Evolutionary conservation across 2,329 filamentous ascomycete genomes (phyloP).

Genomic region (Dothideomycetes sp.): DNA sequence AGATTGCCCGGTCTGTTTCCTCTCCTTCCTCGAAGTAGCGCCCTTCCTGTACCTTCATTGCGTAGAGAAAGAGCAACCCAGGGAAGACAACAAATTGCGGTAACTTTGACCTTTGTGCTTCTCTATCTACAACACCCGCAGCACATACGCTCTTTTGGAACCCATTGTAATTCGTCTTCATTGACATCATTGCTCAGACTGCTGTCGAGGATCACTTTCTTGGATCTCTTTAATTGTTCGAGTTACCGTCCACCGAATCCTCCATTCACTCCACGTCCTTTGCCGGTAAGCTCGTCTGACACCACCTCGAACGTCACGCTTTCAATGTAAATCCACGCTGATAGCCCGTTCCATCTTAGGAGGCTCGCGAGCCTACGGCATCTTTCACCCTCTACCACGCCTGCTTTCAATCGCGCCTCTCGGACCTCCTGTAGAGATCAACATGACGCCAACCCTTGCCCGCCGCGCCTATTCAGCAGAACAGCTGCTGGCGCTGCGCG

Average conservation of each 20-base stretch:
- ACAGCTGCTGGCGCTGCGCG: slow-evolving; percentile 23
- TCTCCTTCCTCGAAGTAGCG: too few relatives aligned
- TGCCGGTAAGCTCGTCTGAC: not conserved
- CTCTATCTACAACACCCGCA: not conserved
- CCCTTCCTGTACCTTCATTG: not conserved
- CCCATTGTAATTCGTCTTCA: not conserved
- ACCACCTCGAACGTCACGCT: too few relatives aligned
- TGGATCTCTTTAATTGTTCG: not conserved
- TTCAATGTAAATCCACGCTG: not conserved
- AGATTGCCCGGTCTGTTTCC: too few relatives aligned
- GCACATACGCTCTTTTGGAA: not conserved
- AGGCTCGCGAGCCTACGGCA: slow-evolving; percentile 2
- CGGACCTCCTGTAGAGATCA: slow-evolving; percentile 1
- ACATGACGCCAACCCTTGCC: slow-evolving; percentile 13
- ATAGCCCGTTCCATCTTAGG: not conserved
- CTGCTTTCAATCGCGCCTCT: slow-evolving; percentile 2
- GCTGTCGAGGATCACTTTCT: not conserved
- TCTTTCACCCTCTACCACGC: not conserved
- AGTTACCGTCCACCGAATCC: not conserved
- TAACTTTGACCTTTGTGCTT: not conserved
- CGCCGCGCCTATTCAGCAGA: slow-evolving; percentile 27
- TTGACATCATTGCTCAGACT: not conserved
- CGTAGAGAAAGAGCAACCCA: not conserved
- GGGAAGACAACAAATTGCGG: too few relatives aligned
- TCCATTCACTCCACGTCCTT: not conserved